Evolutionary conservation across 2,329 filamentous ascomycete species (phyloP).

Genomic region (Fonsecaea pugnacius): DNA sequence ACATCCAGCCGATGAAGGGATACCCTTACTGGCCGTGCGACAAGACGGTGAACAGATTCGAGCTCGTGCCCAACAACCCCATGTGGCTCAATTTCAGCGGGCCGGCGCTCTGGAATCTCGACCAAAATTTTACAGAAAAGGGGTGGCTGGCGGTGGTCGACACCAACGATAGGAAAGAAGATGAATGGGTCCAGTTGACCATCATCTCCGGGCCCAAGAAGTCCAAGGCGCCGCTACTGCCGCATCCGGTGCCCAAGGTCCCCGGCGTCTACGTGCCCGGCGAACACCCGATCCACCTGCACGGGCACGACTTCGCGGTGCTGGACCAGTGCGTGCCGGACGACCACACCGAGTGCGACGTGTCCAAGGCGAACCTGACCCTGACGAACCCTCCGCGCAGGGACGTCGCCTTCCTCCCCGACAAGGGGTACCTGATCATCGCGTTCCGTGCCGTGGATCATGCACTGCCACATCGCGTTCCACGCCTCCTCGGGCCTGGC

Average conservation of each 20-base stretch:
- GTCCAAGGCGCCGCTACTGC: background rate
- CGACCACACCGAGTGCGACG: slow-evolving; percentile 55
- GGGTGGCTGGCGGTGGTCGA: slow-evolving; percentile 6
- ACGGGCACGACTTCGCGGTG: slow-evolving; percentile 71
- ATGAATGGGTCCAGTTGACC: slow-evolving; percentile 3
- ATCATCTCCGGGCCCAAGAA: slow-evolving; percentile 13
- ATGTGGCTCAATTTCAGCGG: slow-evolving; percentile 18
- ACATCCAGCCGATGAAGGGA: background rate
- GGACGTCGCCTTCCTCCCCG: slow-evolving; percentile 69
- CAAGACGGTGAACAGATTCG: background rate
- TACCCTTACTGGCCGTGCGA: background rate
- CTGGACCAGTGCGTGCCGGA: slow-evolving; percentile 55
- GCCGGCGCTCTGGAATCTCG: slow-evolving; percentile 4
- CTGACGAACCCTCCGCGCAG: slow-evolving; percentile 63
- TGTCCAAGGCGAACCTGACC: slow-evolving; percentile 42
- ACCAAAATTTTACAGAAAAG: background rate
- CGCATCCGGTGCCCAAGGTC: slow-evolving; percentile 12
- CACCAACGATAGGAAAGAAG: background rate
- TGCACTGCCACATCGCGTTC: slow-evolving; percentile 82
- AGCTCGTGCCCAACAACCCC: slow-evolving; percentile 7
- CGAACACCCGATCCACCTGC: slow-evolving; percentile 67
- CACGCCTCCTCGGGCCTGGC: slow-evolving; percentile 68
- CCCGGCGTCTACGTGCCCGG: slow-evolving; percentile 17
- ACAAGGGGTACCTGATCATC: slow-evolving; percentile 69
- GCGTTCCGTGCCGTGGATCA: slow-evolving; percentile 62